Base-by-base conservation (phyloP, 257 asterid species). In the Craterostigma plantagineum region DNA sequence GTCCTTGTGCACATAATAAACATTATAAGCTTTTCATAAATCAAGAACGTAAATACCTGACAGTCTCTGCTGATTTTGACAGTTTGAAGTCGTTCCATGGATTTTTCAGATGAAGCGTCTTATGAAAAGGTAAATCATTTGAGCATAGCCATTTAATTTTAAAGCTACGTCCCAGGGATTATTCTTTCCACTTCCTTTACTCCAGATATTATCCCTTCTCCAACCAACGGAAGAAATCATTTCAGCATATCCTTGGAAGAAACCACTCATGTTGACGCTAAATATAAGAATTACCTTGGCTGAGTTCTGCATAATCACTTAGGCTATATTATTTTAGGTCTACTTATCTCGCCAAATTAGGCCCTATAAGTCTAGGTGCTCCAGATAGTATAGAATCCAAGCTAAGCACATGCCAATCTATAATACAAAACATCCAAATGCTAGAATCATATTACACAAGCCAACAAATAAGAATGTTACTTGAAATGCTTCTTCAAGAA, bases 241-340 rank as follows among this genome's bases (percentile, higher is more conserved):
- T 68, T 86, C 70, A 44, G 95, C 97, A 57, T 86, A 86, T n/a
- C 97, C 97, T 86, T 86, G 97, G 75, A 86, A 86, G 80, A 67
- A 81, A 33, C 93, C 92, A 70, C 97, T 86, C 91, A 66, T 67
- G 76, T 86, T 86, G 76, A 86, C 97, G 67, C 97, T 86, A 66
- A 81, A 86, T 62, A 86, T 78, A 55, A 86, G 75, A 72, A 86
- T 81, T 48, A 86, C 97, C 73, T 79, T 86, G 64, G 84, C 70
- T 59, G 93, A 76, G 60, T 66, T 86, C 97, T 86, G 93, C 86
- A 79, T 54, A 54, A 63, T 62, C 68, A 66, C 78, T 70, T 65
- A 52, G 50, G 51, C 10, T 53, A 53, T 33, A 59, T 70, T 60
- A 70, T 59, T 45, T 53, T 44, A 16, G 9, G 46, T 50, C 51